Evolutionary conservation across 2,329 filamentous ascomycete species (phyloP).

Genomic region (Colletotrichum gloeosporioides): DNA sequence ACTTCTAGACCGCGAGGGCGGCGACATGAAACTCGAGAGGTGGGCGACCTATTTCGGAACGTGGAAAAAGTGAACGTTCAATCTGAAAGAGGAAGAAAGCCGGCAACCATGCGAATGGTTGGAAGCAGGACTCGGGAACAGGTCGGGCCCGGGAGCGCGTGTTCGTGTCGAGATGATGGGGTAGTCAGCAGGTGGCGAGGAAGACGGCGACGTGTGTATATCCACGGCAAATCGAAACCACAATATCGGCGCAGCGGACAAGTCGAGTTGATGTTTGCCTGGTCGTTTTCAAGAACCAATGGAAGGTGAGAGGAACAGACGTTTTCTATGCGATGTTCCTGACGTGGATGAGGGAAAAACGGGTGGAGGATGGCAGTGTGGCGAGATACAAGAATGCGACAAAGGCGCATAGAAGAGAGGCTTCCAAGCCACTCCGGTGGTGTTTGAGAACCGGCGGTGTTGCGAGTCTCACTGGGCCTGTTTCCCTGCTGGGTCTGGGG

Average conservation of each 20-base stretch:
- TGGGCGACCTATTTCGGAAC: background rate
- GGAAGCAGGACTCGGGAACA: background rate
- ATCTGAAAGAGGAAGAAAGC: background rate
- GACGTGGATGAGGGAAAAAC: background rate
- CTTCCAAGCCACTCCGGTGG: conserved; percentile 25
- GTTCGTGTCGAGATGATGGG: conserved; percentile 12
- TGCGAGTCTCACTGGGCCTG: conserved; percentile 19
- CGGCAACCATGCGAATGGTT: background rate
- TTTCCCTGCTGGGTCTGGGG: conserved; percentile 13
- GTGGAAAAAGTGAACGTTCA: background rate
- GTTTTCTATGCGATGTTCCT: background rate
- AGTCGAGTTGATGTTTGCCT: background rate
- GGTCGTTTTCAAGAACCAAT: background rate
- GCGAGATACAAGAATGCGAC: background rate
- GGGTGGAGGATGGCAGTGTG: background rate
- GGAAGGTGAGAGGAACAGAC: background rate
- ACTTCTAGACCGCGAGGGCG: background rate
- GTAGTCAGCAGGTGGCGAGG: background rate
- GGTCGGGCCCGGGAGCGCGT: conserved; percentile 9
- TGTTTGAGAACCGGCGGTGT: conserved; percentile 20
- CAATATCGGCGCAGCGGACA: background rate
- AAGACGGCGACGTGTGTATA: background rate
- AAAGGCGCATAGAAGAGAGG: background rate
- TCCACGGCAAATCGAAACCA: background rate
- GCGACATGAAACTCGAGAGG: background rate